Conservation (phyloP, 441 rosid genomes). For the Euphorbia celastroides region DNA sequence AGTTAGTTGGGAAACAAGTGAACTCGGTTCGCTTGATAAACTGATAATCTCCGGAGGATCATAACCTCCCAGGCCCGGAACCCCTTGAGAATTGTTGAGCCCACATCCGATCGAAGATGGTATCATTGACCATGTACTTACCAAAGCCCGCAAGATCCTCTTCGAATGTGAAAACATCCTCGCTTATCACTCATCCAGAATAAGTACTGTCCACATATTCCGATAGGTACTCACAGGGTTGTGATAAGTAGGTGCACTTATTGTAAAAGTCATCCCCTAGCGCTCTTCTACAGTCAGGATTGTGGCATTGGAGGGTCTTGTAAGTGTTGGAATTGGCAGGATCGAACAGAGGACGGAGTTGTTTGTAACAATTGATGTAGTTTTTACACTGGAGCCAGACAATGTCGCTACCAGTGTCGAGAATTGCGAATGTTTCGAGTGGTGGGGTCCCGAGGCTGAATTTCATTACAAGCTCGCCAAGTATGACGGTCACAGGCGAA, state of each 20-base stretch:
- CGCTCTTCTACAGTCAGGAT: not conserved
- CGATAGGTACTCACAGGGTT: not conserved
- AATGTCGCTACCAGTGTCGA: not conserved
- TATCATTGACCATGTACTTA: not conserved
- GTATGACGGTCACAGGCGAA: not conserved
- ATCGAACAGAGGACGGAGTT: not conserved
- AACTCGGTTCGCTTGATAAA: not conserved
- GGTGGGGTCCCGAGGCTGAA: not conserved
- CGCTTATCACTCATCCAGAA: not conserved
- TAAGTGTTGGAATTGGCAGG: not conserved
- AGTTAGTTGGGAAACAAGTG: not conserved
- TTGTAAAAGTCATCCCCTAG: not conserved
- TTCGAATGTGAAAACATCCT: not conserved
- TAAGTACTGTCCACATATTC: not conserved
- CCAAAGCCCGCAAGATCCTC: not conserved
- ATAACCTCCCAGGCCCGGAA: not conserved
- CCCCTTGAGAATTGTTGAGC: not conserved
- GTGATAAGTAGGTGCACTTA: not conserved
- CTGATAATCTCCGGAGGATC: not conserved
- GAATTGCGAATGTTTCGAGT: not conserved
- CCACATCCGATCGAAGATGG: conserved; percentile 8
- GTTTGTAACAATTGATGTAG: not conserved
- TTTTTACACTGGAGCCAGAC: conserved; percentile 3
- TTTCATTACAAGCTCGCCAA: not conserved
- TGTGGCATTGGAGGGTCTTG: not conserved